A percentile compares a stretch with the other conserved stretches of the same genome.
These are phyloP conservation scores for Chenopodium formosanum DNA, from an alignment of 148 eudicot genomes.

Conservation along the genomic window DNA sequence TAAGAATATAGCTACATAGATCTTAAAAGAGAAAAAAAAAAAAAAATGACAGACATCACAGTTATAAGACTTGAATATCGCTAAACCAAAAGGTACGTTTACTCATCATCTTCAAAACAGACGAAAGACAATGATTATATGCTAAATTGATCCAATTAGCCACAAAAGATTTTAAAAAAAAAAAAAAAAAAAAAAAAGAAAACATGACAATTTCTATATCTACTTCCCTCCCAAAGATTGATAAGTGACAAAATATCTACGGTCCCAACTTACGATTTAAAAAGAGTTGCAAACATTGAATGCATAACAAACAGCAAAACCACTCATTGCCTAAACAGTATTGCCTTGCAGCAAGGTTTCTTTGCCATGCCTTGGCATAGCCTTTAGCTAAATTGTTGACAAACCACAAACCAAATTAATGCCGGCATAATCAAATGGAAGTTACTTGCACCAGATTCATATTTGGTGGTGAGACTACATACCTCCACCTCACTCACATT, in stretches of 20 bases:
- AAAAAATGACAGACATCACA: neutral
- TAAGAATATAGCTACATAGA: neutral
- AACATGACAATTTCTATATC: neutral
- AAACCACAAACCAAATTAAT: neutral
- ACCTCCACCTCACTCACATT: too few relatives aligned
- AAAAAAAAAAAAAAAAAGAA: neutral
- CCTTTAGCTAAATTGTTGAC: neutral
- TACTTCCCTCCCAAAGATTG: neutral
- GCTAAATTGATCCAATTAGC: neutral
- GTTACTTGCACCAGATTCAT: neutral
- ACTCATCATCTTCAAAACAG: neutral
- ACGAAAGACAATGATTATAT: neutral
- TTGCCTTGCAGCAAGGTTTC: neutral
- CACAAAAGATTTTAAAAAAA: neutral
- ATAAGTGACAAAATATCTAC: neutral
- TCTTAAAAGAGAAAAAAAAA: neutral
- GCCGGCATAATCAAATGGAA: neutral
- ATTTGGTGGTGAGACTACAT: neutral
- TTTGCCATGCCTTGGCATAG: neutral
- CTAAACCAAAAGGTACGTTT: neutral
- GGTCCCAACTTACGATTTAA: neutral
- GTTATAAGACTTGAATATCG: neutral
- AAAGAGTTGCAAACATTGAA: neutral
- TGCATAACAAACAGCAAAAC: neutral
- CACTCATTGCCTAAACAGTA: neutral